Evolutionary conservation across 257 asterid genomes (phyloP).

Genomic region (Przewalskia tangutica): DNA sequence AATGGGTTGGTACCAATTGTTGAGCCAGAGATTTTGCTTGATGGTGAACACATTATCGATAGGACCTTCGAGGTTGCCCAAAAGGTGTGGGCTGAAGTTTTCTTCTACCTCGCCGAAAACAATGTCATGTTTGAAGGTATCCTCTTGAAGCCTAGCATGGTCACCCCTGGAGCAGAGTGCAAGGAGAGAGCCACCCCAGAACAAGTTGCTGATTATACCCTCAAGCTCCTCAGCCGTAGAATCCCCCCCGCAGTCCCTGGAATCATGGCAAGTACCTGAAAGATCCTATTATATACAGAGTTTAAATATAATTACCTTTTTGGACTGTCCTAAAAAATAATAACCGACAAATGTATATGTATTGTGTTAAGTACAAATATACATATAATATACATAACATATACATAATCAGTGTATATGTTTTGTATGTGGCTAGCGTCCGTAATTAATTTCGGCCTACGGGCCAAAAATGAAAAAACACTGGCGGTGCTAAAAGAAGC

Average conservation of each 20-base stretch:
- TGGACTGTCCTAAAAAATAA: no score
- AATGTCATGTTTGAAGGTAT: constrained; percentile 64
- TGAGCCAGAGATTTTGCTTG: constrained; percentile 70
- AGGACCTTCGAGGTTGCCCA: constrained; percentile 64
- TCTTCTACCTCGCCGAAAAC: constrained; percentile 62
- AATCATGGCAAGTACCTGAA: constrained; percentile 41
- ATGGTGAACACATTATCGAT: constrained; percentile 60
- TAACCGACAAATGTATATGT: no score
- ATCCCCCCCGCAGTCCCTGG: constrained; percentile 71
- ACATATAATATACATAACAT: no score
- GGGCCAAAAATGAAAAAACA: no score
- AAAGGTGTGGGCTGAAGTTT: constrained; percentile 68
- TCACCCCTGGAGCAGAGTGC: constrained; percentile 63
- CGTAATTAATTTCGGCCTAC: no score
- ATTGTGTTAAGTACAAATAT: no score
- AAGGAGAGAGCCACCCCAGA: constrained; percentile 49
- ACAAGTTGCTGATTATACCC: constrained; percentile 53
- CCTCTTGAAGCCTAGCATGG: constrained; percentile 73
- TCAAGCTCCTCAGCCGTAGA: constrained; percentile 49
- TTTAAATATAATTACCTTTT: not conserved
- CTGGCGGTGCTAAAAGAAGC: not conserved
- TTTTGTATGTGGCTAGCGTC: no score
- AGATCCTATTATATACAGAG: not conserved
- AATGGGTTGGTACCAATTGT: constrained; percentile 74
- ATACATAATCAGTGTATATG: no score